Percentiles rank a stretch among this genome's conserved stretches.
Conservation (phyloP, 208 protist genomes). For the Angomonas deanei region DNA sequence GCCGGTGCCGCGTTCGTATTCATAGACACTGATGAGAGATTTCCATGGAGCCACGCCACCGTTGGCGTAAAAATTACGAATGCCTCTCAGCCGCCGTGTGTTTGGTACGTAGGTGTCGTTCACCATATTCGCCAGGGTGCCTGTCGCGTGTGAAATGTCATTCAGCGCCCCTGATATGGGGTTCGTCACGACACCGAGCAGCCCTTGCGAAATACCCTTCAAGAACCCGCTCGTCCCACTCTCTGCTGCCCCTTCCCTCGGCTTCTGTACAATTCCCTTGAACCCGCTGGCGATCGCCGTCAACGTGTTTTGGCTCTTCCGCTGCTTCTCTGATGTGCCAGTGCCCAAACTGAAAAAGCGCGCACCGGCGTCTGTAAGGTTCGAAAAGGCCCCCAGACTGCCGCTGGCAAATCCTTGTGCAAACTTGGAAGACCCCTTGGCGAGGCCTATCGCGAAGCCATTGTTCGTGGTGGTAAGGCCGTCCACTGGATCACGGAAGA, state of each 20-base stretch:
- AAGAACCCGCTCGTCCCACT: constrained; percentile 70
- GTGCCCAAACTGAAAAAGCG: constrained; percentile 54
- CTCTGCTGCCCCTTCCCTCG: constrained; percentile 77
- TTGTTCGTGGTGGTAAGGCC: constrained; percentile 67
- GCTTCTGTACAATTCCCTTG: constrained; percentile 75
- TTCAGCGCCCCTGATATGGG: constrained; percentile 81
- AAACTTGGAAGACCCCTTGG: constrained; percentile 61
- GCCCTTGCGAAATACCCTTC: constrained; percentile 77
- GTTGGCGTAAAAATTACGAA: constrained; percentile 67
- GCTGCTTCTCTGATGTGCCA: constrained; percentile 46
- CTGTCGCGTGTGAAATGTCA: constrained; percentile 66
- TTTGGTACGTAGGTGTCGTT: constrained; percentile 70
- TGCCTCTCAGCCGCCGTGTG: constrained; percentile 44
- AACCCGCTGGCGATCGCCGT: constrained; percentile 62
- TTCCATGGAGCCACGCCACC: constrained; percentile 67
- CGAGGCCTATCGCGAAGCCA: constrained; percentile 71
- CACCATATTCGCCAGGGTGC: constrained; percentile 52
- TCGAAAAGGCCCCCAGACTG: constrained; percentile 73
- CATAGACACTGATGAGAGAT: constrained; percentile 51
- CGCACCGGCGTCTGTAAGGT: constrained; percentile 72
- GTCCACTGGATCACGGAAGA: constrained; percentile 77
- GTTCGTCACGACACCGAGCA: constrained; percentile 80
- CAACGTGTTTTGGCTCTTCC: constrained; percentile 45
- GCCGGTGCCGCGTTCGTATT: constrained; percentile 59
- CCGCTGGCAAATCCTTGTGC: constrained; percentile 62